phyloP scores from a whole-genome alignment of 1,284 basidiomycete genomes.

The Apiotrichum gamsii region DNA sequence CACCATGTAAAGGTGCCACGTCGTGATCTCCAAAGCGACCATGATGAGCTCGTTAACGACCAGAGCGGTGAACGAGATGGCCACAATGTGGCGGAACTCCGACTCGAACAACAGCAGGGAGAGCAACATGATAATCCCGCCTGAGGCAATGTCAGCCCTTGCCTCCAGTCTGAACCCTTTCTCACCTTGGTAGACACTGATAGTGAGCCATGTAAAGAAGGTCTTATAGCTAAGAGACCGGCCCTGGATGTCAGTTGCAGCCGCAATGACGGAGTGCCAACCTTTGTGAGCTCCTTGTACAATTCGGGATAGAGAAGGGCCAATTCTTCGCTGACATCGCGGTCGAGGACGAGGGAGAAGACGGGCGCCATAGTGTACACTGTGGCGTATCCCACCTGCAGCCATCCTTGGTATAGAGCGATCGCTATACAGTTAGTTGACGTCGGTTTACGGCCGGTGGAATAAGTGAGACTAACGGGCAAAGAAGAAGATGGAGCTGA shows the following conservation, averaged over 20 bases:
- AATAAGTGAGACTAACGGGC: constrained; percentile 54
- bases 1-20: constrained; percentile 97
- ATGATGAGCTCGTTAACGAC: constrained; percentile 97
- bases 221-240: constrained; percentile 91
- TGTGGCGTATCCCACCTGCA: constrained; percentile 97
- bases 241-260: constrained; percentile 54
- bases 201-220: constrained; percentile 97
- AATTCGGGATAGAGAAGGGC: constrained; percentile 94
- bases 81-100: constrained; percentile 96
- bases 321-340: constrained; percentile 91
- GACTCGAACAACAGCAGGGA: constrained; percentile 93
- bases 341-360: constrained; percentile 91
- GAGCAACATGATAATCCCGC: constrained; percentile 97
- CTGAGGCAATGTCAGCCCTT: constrained; percentile 47
- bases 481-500: constrained; percentile 97
- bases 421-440: constrained; percentile 54
- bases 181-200: constrained; percentile 92
- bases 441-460: too few species aligned
- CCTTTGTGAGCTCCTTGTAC: constrained; percentile 96
- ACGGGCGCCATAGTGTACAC: constrained; percentile 98
- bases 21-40: constrained; percentile 96
- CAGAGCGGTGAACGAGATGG: constrained; percentile 94
- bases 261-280: constrained; percentile 36
- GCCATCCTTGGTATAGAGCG: constrained; percentile 95
- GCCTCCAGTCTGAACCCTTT: background rate